Evolutionary conservation across 2,329 filamentous ascomycete genomes (phyloP).

Genomic region (Ampelomyces quisqualis): DNA sequence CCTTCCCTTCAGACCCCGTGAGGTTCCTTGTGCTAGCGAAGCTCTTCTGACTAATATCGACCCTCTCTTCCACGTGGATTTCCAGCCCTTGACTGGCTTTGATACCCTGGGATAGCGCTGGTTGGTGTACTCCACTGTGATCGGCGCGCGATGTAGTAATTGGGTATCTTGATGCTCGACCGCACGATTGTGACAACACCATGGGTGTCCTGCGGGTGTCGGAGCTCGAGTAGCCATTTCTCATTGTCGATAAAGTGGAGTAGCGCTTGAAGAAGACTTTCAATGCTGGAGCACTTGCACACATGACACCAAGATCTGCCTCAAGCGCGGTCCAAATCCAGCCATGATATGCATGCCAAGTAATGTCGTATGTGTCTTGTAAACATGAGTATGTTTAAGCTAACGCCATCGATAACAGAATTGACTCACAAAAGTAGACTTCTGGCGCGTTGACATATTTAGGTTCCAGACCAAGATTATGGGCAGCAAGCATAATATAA

Average conservation of each 20-base stretch:
- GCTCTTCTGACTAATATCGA: conserved; percentile 20
- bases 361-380: conserved; percentile 43
- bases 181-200: conserved; percentile 1
- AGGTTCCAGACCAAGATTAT: conserved; percentile 50
- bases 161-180: conserved; percentile 1
- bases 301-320: conserved; percentile 46
- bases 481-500: conserved; percentile 46
- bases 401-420: neutral
- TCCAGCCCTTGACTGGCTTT: conserved; percentile 24
- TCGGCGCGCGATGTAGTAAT: conserved; percentile 11
- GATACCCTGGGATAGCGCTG: conserved; percentile 22
- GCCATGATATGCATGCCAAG: conserved; percentile 43
- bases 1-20: conserved; percentile 11
- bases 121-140: conserved; percentile 6
- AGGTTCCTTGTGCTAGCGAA: conserved; percentile 21
- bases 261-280: conserved; percentile 49
- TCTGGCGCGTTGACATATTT: conserved; percentile 47
- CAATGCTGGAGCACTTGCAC: conserved; percentile 47
- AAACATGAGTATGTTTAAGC: neutral
- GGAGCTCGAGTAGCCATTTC: conserved; percentile 11
- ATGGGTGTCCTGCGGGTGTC: conserved; percentile 7
- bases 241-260: conserved; percentile 24
- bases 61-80: conserved; percentile 22
- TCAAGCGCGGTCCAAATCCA: conserved; percentile 48
- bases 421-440: conserved; percentile 34